Evolutionary conservation across 176 grass and related monocot genomes (phyloP).

Genomic region (Oryza glaberrima): DNA sequence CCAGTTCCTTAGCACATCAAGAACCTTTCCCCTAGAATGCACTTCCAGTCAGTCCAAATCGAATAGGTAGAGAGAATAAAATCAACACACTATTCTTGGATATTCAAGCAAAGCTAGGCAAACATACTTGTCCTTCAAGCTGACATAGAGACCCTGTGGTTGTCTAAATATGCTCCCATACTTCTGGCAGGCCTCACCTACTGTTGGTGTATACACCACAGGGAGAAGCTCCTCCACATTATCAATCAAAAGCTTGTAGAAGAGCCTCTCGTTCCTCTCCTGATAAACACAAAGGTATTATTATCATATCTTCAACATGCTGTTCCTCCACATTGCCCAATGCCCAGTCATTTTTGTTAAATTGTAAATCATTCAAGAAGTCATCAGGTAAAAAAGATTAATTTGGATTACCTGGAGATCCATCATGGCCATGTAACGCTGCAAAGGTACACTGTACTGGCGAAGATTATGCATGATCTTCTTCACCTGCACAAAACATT

Average conservation of each 20-base stretch:
- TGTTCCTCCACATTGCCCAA: neutral
- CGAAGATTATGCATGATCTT: slow-evolving; percentile 88
- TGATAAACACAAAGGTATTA: slow-evolving; percentile 41
- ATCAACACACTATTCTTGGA: neutral
- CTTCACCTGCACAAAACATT: slow-evolving; percentile 68
- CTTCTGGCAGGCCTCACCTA: slow-evolving; percentile 99
- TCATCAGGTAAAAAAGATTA: slow-evolving; percentile 17
- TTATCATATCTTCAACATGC: neutral
- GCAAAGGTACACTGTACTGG: slow-evolving; percentile 79
- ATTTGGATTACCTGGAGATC: slow-evolving; percentile 78
- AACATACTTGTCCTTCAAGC: slow-evolving; percentile 93
- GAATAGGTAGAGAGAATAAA: neutral
- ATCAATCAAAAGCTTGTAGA: slow-evolving; percentile 98
- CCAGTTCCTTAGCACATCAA: slow-evolving; percentile 98
- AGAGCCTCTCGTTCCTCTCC: slow-evolving; percentile 91
- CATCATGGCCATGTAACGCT: slow-evolving; percentile 98
- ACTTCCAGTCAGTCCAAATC: slow-evolving; percentile 29
- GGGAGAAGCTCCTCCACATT: slow-evolving; percentile 97
- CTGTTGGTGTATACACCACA: slow-evolving; percentile 94
- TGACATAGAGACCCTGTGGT: slow-evolving; percentile 96
- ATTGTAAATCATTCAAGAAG: neutral
- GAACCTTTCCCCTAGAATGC: slow-evolving; percentile 74
- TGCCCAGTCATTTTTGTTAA: neutral
- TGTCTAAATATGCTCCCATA: slow-evolving; percentile 90
- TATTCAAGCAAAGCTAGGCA: slow-evolving; percentile 22